These are phyloP conservation scores for Trametes pubescens DNA, from an alignment of 1,284 basidiomycete species.

Conservation along the genomic window DNA sequence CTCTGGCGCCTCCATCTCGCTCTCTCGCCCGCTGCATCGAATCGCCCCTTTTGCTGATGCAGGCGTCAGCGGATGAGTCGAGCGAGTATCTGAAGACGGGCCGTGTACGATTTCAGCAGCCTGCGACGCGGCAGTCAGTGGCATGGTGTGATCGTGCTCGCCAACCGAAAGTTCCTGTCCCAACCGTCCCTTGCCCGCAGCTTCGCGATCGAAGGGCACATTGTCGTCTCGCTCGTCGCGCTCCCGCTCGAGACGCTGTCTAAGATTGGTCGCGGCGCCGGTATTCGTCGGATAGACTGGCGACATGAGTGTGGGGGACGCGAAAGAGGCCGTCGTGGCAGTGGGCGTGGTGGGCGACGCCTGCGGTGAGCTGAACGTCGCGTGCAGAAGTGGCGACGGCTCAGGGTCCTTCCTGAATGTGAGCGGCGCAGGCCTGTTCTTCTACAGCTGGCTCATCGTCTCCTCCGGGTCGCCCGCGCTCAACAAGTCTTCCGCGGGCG, in stretches of 20 bases:
- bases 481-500: constrained; percentile 10
- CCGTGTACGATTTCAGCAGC: constrained; percentile 25
- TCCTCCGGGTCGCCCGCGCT: constrained; percentile 9
- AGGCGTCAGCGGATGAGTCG: constrained; percentile 21
- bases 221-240: constrained; percentile 24
- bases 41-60: too few species aligned
- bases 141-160: constrained; percentile 44
- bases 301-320: constrained; percentile 34
- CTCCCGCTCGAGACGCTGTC: constrained; percentile 47
- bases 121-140: constrained; percentile 27
- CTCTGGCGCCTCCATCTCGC: too few species aligned
- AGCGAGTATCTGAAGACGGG: too few species aligned
- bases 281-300: constrained; percentile 32
- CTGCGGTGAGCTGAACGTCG: constrained; percentile 58
- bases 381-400: constrained; percentile 58
- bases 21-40: too few species aligned
- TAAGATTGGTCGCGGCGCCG: constrained; percentile 45
- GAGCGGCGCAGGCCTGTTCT: constrained; percentile 34
- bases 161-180: constrained; percentile 45
- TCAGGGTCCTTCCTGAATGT: constrained; percentile 27
- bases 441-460: constrained; percentile 23
- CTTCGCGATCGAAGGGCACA: constrained; percentile 5
- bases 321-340: constrained; percentile 32
- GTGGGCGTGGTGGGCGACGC: constrained; percentile 45
- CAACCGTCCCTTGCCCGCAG: constrained; percentile 19